phyloP scores from a whole-genome alignment of 2,329 filamentous ascomycete species.

The Phaeosphaeriaceae sp. region DNA sequence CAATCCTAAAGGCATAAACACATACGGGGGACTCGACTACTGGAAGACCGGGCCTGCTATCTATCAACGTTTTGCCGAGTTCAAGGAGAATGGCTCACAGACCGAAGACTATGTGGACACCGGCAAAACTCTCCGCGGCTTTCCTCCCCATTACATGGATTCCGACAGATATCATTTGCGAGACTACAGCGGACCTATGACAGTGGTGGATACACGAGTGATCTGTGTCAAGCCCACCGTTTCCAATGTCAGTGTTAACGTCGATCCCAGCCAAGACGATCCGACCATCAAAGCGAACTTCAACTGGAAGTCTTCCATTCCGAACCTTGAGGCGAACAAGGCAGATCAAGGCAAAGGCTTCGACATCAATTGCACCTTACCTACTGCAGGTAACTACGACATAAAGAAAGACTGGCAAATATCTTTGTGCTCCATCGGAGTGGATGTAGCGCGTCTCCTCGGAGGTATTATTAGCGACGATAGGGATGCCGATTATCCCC shows the following conservation, averaged over 20 bases:
- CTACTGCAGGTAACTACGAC: neutral
- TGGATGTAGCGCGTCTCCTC: neutral
- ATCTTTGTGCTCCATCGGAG: neutral
- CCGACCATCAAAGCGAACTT: neutral
- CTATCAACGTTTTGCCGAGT: slow-evolving; percentile 7
- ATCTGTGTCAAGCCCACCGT: slow-evolving; percentile 5
- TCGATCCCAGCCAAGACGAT: neutral
- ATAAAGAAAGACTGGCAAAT: neutral
- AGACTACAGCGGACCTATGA: slow-evolving; percentile 1
- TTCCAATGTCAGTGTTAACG: neutral
- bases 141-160: neutral
- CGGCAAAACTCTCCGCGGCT: slow-evolving; percentile 4
- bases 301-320: neutral
- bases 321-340: neutral
- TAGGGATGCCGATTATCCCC: neutral
- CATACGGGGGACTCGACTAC: neutral
- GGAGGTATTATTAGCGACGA: neutral
- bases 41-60: neutral
- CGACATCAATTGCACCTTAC: neutral
- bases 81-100: neutral
- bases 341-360: neutral
- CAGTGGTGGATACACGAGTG: slow-evolving; percentile 2
- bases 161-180: neutral
- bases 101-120: slow-evolving; percentile 2
- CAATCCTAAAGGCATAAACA: neutral